Conservation (phyloP, 805 yeast genomes). For the Schizosaccharomyces osmophilus region DNA sequence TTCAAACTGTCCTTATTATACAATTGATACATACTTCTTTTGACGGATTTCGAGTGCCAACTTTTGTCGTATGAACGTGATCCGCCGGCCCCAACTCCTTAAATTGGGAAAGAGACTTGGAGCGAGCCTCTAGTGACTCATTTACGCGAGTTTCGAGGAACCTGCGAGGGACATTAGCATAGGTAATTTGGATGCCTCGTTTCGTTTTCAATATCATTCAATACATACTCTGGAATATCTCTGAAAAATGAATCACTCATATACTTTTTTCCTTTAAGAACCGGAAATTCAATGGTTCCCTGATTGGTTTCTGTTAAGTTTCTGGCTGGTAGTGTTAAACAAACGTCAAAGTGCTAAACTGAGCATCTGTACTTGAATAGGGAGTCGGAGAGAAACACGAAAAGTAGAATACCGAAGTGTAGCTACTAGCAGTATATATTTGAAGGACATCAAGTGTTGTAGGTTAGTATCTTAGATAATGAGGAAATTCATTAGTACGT, state of each 20-base stretch:
- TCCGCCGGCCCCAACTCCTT: constrained; percentile 56
- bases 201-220: no score
- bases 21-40: constrained; percentile 21
- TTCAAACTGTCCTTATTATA: no score
- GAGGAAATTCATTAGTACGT: no score
- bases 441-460: no score
- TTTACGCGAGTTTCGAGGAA: constrained; percentile 26
- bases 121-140: constrained; percentile 28
- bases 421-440: no score
- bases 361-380: no score
- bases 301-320: neutral
- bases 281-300: neutral
- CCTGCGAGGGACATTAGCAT: constrained; percentile 7
- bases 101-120: constrained; percentile 19
- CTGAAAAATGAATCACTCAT: neutral
- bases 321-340: no score
- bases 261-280: neutral
- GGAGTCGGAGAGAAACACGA: no score
- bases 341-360: no score
- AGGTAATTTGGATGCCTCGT: neutral
- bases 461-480: no score
- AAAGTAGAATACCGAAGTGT: no score
- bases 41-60: constrained; percentile 18
- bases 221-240: neutral
- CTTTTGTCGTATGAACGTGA: constrained; percentile 26